Evolutionary conservation across 148 eudicot genomes (phyloP).

Genomic region (Rhododendron molle): DNA sequence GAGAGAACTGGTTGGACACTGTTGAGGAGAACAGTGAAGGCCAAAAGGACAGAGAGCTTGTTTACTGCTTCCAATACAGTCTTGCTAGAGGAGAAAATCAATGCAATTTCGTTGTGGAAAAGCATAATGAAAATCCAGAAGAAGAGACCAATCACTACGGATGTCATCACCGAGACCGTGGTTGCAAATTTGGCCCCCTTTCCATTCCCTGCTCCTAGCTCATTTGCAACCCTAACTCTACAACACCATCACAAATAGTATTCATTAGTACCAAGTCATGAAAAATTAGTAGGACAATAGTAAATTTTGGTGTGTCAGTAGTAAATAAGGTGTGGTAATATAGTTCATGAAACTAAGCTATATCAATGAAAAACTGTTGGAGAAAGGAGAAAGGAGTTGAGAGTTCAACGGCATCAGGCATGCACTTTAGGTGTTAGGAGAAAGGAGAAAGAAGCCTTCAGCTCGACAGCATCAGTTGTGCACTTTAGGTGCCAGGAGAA

Average conservation of each 20-base stretch:
- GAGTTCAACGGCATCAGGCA: too few species aligned
- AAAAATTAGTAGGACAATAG: not conserved
- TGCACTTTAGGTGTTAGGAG: too few species aligned
- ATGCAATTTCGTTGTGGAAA: slow-evolving; percentile 42
- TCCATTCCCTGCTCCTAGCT: slow-evolving; percentile 63
- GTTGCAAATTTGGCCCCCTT: slow-evolving; percentile 67
- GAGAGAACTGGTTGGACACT: slow-evolving; percentile 66
- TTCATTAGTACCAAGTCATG: not conserved
- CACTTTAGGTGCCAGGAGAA: too few species aligned
- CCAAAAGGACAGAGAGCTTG: slow-evolving; percentile 40
- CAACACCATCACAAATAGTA: not conserved
- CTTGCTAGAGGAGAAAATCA: slow-evolving; percentile 42
- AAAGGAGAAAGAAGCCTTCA: too few species aligned
- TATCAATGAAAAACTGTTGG: too few species aligned
- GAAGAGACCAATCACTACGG: slow-evolving; percentile 40
- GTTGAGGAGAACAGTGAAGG: slow-evolving; percentile 59
- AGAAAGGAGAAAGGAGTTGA: too few species aligned
- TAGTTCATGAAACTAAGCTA: too few species aligned
- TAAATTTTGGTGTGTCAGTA: too few species aligned
- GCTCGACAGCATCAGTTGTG: too few species aligned
- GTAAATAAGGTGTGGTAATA: too few species aligned
- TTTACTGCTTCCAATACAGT: slow-evolving; percentile 42
- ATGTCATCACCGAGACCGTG: slow-evolving; percentile 39
- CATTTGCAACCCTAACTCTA: slow-evolving; percentile 55
- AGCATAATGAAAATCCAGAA: slow-evolving; percentile 39